Base-by-base conservation (phyloP, 2,329 filamentous ascomycete genomes). In the Aspergillus sp. region DNA sequence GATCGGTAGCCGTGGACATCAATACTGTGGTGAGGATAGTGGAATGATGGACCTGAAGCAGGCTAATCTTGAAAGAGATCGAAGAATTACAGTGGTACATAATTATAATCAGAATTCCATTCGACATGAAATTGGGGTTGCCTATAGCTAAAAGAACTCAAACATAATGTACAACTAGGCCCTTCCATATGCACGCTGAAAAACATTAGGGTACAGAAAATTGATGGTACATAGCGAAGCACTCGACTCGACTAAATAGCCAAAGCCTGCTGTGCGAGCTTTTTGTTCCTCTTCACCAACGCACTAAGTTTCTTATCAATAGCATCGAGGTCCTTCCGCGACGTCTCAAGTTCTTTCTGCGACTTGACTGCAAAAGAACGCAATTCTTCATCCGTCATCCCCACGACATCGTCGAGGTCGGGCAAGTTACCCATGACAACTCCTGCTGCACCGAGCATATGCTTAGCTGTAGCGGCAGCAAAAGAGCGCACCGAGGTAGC, bases 301-400 rank as follows among this genome's bases (percentile, higher is more conserved):
- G 70, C 74, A 22, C 62, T 63, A 27, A 77, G 67, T 59, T 77
- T 76, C 65, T 79, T 80, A 60, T 80, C 77, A 37, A 77, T 67
- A 4, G 68, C 57, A 54, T 80, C 81, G 66, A 92, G 86, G 59
- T 93, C 87, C 64, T 82, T 82, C 72, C 87, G 86, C 64, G 93
- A 83, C 9, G 80, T 79, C 63, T 92, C 88, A 76, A 92, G 87
- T 72, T 93, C 89, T 53, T 86, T 83, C 27, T 78, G 75, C 4
- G 76, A 76, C 46, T 71, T 72, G 44, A 70, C 63, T 12, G 77
- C 70, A 51, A 78, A 75, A 13, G 69, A 64, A 41, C 72, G 70
- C 22, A 80, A 64, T 39, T 77, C 73, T 34, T 76, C 73, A 37
- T 73, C 69, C 15, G 76, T 74, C 70, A 80, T 73, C 5, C 69